Conservation (phyloP, 1,139 yeast species). For the Protomyces lactucae-debilis region DNA sequence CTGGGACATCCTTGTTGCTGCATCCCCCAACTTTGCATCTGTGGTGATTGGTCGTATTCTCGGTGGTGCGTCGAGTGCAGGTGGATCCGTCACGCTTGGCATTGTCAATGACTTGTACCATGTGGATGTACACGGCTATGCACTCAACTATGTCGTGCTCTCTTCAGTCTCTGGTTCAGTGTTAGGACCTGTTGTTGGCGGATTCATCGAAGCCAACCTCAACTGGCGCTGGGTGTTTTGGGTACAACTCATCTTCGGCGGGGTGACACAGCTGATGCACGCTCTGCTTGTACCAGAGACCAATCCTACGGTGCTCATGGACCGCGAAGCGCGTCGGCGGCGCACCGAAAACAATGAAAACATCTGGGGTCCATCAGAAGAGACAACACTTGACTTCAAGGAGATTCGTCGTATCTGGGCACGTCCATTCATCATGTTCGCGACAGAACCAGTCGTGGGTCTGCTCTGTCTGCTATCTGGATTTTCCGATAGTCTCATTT, state of each 20-base stretch:
- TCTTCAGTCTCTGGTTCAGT: conserved; percentile 44
- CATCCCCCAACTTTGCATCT: conserved; percentile 42
- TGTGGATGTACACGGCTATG: conserved; percentile 42
- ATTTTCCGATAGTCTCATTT: conserved; percentile 44
- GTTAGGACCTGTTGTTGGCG: conserved; percentile 44
- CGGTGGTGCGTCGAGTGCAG: conserved; percentile 41
- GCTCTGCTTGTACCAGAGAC: conserved; percentile 42
- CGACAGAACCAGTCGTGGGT: conserved; percentile 43
- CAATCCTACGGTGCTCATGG: conserved; percentile 40
- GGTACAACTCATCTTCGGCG: conserved; percentile 45
- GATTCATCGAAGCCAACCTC: conserved; percentile 39
- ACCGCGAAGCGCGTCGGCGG: conserved; percentile 41
- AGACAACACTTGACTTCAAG: conserved; percentile 30
- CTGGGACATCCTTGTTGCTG: conserved; percentile 43
- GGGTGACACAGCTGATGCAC: conserved; percentile 39
- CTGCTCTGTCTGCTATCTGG: conserved; percentile 43
- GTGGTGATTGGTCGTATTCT: conserved; percentile 38
- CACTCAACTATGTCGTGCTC: conserved; percentile 43
- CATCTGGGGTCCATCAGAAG: conserved; percentile 40
- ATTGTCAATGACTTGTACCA: conserved; percentile 46
- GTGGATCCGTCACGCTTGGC: conserved; percentile 45
- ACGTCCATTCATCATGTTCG: conserved; percentile 44
- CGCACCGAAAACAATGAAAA: conserved; percentile 39
- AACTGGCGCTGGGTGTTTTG: conserved; percentile 43
- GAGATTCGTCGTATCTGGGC: conserved; percentile 38